Conservation (phyloP, 2,329 filamentous ascomycete species). For the Fusarium sp. region DNA sequence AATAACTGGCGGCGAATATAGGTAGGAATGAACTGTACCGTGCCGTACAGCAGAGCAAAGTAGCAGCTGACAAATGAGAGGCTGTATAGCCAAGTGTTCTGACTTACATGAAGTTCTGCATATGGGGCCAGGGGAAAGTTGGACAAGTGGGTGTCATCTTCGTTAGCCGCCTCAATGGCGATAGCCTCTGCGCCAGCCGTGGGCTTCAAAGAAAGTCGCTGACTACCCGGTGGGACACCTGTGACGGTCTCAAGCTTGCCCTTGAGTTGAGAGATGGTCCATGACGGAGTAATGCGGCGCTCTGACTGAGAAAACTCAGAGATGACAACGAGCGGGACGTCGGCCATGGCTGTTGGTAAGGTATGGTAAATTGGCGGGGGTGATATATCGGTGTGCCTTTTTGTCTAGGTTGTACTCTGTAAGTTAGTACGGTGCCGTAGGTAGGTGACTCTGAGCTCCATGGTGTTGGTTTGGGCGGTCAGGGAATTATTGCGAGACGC, state of each 20-base stretch:
- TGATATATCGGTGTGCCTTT: slow-evolving; percentile 26
- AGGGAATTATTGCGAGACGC: slow-evolving; percentile 41
- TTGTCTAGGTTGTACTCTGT: slow-evolving; percentile 10
- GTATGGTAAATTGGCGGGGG: slow-evolving; percentile 1
- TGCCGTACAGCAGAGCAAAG: not conserved
- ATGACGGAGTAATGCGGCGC: slow-evolving; percentile 90
- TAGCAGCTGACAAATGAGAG: slow-evolving; percentile 29
- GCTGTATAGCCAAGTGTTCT: slow-evolving; percentile 48
- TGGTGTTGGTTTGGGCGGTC: slow-evolving; percentile 33
- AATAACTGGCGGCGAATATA: slow-evolving; percentile 13
- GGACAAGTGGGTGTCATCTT: slow-evolving; percentile 75
- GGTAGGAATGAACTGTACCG: slow-evolving; percentile 10
- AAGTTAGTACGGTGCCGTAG: not conserved
- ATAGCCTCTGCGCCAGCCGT: slow-evolving; percentile 69
- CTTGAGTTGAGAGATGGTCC: slow-evolving; percentile 88
- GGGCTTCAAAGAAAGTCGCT: slow-evolving; percentile 77
- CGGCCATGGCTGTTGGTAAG: slow-evolving; percentile 65
- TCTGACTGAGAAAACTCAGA: slow-evolving; percentile 86
- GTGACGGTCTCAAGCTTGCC: slow-evolving; percentile 92
- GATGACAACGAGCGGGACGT: slow-evolving; percentile 79
- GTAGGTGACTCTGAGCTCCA: too few species aligned
- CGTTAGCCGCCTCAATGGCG: slow-evolving; percentile 75
- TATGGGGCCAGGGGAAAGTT: slow-evolving; percentile 77
- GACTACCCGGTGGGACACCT: slow-evolving; percentile 84
- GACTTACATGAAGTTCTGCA: slow-evolving; percentile 83